Conservation (phyloP, 2,329 filamentous ascomycete species). For the Monilinia vaccinii-corymbosi region DNA sequence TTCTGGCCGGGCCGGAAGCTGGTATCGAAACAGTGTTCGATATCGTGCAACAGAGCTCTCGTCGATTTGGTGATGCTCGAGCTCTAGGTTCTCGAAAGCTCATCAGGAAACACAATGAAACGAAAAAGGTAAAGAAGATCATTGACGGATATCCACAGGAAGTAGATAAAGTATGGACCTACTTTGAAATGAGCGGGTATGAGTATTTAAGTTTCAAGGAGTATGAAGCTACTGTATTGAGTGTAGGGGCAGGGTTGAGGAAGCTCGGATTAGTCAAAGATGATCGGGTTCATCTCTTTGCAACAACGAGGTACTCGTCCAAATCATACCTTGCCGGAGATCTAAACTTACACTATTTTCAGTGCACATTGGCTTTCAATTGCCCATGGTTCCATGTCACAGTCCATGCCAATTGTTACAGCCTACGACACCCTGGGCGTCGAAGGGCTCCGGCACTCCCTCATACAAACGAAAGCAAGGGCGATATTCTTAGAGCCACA, state of each 20-base stretch:
- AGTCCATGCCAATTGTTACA: conserved; percentile 86
- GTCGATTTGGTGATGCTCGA: conserved; percentile 55
- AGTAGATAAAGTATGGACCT: conserved; percentile 82
- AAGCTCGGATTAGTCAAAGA: conserved; percentile 60
- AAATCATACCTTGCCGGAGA: too few relatives aligned
- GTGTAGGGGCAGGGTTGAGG: conserved; percentile 61
- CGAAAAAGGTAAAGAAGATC: conserved; percentile 84
- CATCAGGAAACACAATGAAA: conserved; percentile 69
- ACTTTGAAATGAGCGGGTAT: conserved; percentile 75
- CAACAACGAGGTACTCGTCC: conserved; percentile 44
- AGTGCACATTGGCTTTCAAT: conserved; percentile 66
- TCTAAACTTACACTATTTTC: neutral
- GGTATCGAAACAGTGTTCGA: conserved; percentile 64
- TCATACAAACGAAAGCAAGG: conserved; percentile 69
- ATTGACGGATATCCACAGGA: conserved; percentile 71
- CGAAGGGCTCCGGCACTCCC: conserved; percentile 75
- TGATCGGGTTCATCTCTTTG: conserved; percentile 73
- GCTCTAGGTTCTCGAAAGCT: conserved; percentile 63
- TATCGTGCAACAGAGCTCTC: conserved; percentile 58
- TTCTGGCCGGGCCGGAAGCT: neutral
- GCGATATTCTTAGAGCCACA: conserved; percentile 84
- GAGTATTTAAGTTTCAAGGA: conserved; percentile 69
- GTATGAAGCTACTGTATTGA: conserved; percentile 61
- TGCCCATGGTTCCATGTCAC: conserved; percentile 69
- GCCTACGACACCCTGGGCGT: conserved; percentile 89